phyloP scores from a whole-genome alignment of 768 basidiomycete genomes.

The Lactifluus hygrophoroides region DNA sequence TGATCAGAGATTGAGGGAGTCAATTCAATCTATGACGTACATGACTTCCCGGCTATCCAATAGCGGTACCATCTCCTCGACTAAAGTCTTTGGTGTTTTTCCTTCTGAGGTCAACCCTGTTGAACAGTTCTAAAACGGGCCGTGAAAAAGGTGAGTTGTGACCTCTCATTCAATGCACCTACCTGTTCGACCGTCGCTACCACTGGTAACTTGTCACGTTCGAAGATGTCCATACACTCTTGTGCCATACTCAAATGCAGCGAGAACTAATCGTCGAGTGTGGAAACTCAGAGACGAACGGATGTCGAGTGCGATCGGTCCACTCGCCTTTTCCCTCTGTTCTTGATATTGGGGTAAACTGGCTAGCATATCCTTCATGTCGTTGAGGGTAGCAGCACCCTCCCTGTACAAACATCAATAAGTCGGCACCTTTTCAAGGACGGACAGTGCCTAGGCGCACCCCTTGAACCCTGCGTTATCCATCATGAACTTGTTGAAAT shows the following conservation, averaged over 20 bases:
- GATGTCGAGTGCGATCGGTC: neutral
- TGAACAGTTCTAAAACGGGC: constrained; percentile 66
- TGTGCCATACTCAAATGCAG: constrained; percentile 96
- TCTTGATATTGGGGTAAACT: constrained; percentile 91
- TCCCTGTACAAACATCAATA: constrained; percentile 36
- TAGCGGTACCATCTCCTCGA: constrained; percentile 98
- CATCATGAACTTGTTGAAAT: constrained; percentile 90
- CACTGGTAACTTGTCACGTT: constrained; percentile 72
- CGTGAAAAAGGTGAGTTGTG: neutral
- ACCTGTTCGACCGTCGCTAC: constrained; percentile 91
- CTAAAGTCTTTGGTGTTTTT: constrained; percentile 87
- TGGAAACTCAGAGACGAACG: neutral
- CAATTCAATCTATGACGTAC: constrained; percentile 34
- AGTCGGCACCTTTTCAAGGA: neutral
- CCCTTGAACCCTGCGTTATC: constrained; percentile 95
- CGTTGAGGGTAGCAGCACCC: constrained; percentile 81
- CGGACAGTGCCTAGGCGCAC: constrained; percentile 33
- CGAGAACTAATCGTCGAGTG: constrained; percentile 58
- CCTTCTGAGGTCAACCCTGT: constrained; percentile 89
- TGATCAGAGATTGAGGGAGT: too few species aligned
- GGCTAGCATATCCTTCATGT: constrained; percentile 99
- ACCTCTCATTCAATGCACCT: neutral
- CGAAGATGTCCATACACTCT: constrained; percentile 93
- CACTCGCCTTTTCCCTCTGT: constrained; percentile 78
- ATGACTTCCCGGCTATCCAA: constrained; percentile 79